Evolutionary conservation across 73 alveolate genomes (phyloP), one percentile per base, ranked within the genome.

Genomic region (Uronychia setigera): DNA sequence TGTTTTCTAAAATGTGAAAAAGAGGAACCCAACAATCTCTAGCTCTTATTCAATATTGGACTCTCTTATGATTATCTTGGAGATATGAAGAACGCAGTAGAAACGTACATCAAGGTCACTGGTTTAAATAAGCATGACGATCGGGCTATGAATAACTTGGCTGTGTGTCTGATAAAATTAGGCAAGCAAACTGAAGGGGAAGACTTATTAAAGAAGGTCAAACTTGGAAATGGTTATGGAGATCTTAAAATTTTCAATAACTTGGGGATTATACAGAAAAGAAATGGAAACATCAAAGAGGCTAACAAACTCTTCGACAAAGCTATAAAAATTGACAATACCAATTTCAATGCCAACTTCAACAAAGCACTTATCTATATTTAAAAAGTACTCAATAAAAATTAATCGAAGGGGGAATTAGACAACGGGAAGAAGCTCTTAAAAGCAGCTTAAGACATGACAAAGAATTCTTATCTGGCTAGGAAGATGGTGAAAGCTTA

Each of bases 271-370:
- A 33, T 75, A 0, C 0, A 33, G 80, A 80, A 80, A 29, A 31
- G 59, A 33, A 28, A 27, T 0, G 87, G 87, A 1, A 80, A 80
- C 14, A 80, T 33, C 59, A 77, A 80, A 27, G 81, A 31, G 0
- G 87, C 87, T 0, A 30, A 33, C 30, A 31, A 80, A 0, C 80
- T 31, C 31, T 80, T 33, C 31, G 81, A 80, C 46, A 33, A 57
- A 80, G 87, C 87, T 19, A n/a, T 31, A 0, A 77, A 80, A 80
- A 25, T 80, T 19, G 87, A 80, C 58, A 35, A 80, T 80, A 58
- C 31, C 29, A 33, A 80, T 1, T 80, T 77, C 59, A 27, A 33
- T 0, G 80, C 87, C 14, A 75, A 80, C 35, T 80, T 33, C 59
- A 80, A 80, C 34, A 31, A 33, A 0, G 87, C 80, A 31, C 58